Conservation (phyloP, 2,329 filamentous ascomycete genomes). For the Rutstroemia sp. region DNA sequence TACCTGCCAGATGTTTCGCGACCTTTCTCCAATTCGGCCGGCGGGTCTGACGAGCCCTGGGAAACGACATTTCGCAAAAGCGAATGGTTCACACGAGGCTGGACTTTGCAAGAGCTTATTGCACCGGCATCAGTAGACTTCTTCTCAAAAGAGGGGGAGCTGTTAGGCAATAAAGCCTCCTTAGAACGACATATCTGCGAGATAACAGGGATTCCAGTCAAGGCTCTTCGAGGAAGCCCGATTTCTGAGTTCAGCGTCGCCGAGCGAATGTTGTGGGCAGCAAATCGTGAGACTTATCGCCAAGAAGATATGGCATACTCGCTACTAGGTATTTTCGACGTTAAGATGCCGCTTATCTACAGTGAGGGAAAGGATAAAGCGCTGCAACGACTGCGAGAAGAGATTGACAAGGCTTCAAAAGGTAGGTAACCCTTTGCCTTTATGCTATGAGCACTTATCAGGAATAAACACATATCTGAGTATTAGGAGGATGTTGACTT, state of each 20-base stretch:
- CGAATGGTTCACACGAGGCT: too few species aligned
- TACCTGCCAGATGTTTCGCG: too few species aligned
- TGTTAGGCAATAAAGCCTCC: conserved; percentile 12
- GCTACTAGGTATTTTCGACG: conserved; percentile 34
- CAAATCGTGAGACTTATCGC: conserved; percentile 30
- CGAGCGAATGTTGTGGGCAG: conserved; percentile 29
- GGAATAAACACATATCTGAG: too few species aligned
- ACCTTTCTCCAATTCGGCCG: too few species aligned
- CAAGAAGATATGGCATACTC: conserved; percentile 26
- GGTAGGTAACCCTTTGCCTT: too few species aligned
- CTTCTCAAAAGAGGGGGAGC: conserved; percentile 10
- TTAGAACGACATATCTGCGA: conserved; percentile 10
- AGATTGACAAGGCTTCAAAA: conserved; percentile 23
- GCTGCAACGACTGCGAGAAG: conserved; percentile 29
- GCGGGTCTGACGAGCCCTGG: neutral
- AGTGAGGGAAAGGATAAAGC: conserved; percentile 13
- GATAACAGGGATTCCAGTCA: conserved; percentile 11
- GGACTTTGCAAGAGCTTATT: conserved; percentile 3
- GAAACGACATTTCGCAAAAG: conserved; percentile 10
- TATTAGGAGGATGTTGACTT: too few species aligned
- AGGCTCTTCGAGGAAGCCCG: conserved; percentile 10
- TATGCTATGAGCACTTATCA: too few species aligned
- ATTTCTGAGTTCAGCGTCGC: conserved; percentile 25
- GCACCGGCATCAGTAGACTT: conserved; percentile 15
- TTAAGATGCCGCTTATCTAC: conserved; percentile 32